phyloP scores from a whole-genome alignment of 2,329 filamentous ascomycete genomes.

The Trichoderma aggressivum region DNA sequence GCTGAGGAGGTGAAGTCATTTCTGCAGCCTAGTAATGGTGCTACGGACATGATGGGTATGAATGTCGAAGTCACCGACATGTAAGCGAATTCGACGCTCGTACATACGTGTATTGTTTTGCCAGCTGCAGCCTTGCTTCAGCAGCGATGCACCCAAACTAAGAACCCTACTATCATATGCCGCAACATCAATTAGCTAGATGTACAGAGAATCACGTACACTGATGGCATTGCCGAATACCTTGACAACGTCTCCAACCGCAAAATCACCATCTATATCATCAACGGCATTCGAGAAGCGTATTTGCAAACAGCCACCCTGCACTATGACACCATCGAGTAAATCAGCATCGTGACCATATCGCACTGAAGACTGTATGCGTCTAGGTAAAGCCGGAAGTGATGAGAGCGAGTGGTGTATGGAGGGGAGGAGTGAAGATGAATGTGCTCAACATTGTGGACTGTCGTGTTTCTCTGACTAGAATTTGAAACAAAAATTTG shows the following conservation, averaged over 20 bases:
- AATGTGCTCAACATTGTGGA: not conserved
- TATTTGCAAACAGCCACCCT: too few relatives aligned
- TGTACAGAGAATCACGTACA: not conserved
- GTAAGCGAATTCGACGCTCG: not conserved
- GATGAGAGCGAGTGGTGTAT: too few relatives aligned
- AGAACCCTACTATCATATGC: not conserved
- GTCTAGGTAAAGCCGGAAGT: too few relatives aligned
- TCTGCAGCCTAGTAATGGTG: not conserved
- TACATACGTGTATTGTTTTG: not conserved
- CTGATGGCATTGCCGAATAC: not conserved
- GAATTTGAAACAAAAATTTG: not conserved
- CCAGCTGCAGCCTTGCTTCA: not conserved
- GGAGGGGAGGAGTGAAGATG: not conserved
- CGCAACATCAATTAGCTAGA: not conserved
- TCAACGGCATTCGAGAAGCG: not conserved
- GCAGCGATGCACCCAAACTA: not conserved
- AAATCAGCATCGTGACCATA: too few relatives aligned
- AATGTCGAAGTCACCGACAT: not conserved
- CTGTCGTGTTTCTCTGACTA: not conserved
- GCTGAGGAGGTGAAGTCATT: not conserved
- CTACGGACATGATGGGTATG: not conserved
- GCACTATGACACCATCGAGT: too few relatives aligned
- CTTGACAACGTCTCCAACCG: not conserved
- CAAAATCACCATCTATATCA: not conserved
- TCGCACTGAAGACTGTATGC: too few relatives aligned